These are phyloP conservation scores for Wickerhamiella occidentalis DNA, from an alignment of 805 yeast species.

Conservation along the genomic window DNA sequence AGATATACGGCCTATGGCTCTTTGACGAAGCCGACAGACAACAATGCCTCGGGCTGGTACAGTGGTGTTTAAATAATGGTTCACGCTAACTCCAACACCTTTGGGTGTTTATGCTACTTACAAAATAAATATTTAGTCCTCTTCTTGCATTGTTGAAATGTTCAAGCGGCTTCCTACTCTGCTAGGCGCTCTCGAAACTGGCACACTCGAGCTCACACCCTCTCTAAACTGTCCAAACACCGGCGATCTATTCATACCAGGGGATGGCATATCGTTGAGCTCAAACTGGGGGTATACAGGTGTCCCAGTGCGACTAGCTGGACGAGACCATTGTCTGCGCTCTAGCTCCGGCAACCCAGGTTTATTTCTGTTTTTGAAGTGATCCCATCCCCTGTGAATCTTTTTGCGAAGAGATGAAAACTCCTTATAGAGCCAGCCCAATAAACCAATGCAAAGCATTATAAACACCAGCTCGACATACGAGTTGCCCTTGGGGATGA, in stretches of 20 bases:
- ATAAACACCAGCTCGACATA: not conserved
- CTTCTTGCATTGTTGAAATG: constrained; percentile 5
- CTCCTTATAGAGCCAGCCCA: not conserved
- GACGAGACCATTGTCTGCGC: constrained; percentile 1
- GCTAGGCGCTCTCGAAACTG: constrained; percentile 4
- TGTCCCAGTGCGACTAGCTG: constrained; percentile 1
- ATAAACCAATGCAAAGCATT: not conserved
- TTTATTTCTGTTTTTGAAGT: not conserved
- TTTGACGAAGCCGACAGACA: constrained; percentile 27
- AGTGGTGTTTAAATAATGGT: constrained; percentile 25
- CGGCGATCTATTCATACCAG: not conserved
- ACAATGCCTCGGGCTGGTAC: constrained; percentile 20
- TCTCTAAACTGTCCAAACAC: constrained; percentile 8
- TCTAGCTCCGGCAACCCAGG: constrained; percentile 5
- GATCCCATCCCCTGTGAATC: not conserved
- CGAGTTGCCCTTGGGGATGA: not conserved
- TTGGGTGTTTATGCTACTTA: not conserved
- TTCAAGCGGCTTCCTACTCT: constrained; percentile 6
- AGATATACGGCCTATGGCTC: constrained; percentile 31
- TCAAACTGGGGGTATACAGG: constrained; percentile 7
- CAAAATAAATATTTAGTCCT: constrained; percentile 2
- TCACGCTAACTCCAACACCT: not conserved
- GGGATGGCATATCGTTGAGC: constrained; percentile 1
- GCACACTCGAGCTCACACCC: constrained; percentile 1
- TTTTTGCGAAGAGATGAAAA: not conserved